Evolutionary conservation across 768 basidiomycete genomes (phyloP), one percentile per base, ranked within the genome.

Genomic region (Baorangia bicolor): DNA sequence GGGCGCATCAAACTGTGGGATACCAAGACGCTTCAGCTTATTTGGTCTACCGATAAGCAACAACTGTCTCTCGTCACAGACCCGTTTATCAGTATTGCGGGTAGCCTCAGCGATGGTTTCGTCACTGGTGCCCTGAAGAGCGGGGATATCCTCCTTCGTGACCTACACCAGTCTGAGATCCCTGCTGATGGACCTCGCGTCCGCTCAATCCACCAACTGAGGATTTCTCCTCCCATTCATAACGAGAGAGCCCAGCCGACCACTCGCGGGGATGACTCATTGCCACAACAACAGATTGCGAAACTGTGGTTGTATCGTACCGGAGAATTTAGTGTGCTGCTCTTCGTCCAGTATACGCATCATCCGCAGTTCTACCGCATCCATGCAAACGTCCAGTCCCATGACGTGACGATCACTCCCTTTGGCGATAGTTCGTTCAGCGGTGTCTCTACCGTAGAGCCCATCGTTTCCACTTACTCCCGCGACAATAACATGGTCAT

Each of bases 1-100:
- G 89, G 89, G 0, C 70, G 74, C 23, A 78, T 90, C 60, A 93
- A 92, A 66, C 58, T 94, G 3, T 93, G 92, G 92, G 80, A 87
- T 54, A 71, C 78, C 16, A 81, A 77, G 59, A 72, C 71, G 4
- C 68, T 83, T 14, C 61, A 57, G n/a, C 86, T 85, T 55, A 49
- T 86, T 21, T 92, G 89, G 90, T 79, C 83, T 1, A 88, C 85
- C 20, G 70, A 76, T 18, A 65, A 62, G 23, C 73, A 74, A 18
- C 53, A 57, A 2, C 58, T 64, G 31, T 67, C 68, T 12, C 66
- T 77, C 14, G 61, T 79, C 2, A 71, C 75, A 2, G 85, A 87
- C 59, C 69, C 82, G 2, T 82, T 78, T 59, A 58, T 81, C 39
- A 80, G 77, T 58, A 75, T 89, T 3, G 76, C 75, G 3, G 72